Evolutionary conservation across 1,284 basidiomycete species (phyloP), one percentile per base, ranked within the genome.

Genomic region (Sanghuangporus baumii): DNA sequence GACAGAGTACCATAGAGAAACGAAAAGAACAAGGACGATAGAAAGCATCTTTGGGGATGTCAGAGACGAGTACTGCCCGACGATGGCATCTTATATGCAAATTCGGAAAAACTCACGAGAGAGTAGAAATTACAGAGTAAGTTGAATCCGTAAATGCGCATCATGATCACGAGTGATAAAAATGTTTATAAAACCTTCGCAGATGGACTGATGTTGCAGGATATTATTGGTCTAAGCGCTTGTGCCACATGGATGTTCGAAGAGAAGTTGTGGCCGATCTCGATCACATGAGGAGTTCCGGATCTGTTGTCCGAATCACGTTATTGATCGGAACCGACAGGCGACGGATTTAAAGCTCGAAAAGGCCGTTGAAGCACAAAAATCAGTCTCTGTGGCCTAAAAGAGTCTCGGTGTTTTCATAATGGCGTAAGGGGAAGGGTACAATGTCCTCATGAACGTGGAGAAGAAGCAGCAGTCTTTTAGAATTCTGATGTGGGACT

Each of bases 251-350:
- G 37, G 41, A 47, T 38, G 23, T 47, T 31, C 2, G 9, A 26
- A 40, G 36, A 26, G 55, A 56, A 43, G 38, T 6, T 16, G 34
- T 3, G 0, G 1, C 23, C 9, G 18, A 37, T 54, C 18, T 1
- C 23, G 37, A 38, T 23, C 55, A 56, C 55, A 41, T 56, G 52
- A 54, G 31, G 12, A 4, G 7, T 14, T 11, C 26, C 16, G 7
- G 18, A 54, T 37, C 16, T n/a, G 12, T 31, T 31, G 26, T 31
- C 26, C 26, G 26, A 48, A 48, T 48, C 47, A 48, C 47, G 20
- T 18, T 18, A 14, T 11, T 9, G 5, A 48, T 18, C 72, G 18
- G 72, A 43, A 14, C 18, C 41, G 41, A 18, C 41, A 18, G 6
- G n/a, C 18, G 41, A 43, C 41, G 41, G 41, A 18, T 43, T 43